Base-by-base conservation (phyloP, 2,329 filamentous ascomycete genomes). In the Hymenoscyphus occultus region DNA sequence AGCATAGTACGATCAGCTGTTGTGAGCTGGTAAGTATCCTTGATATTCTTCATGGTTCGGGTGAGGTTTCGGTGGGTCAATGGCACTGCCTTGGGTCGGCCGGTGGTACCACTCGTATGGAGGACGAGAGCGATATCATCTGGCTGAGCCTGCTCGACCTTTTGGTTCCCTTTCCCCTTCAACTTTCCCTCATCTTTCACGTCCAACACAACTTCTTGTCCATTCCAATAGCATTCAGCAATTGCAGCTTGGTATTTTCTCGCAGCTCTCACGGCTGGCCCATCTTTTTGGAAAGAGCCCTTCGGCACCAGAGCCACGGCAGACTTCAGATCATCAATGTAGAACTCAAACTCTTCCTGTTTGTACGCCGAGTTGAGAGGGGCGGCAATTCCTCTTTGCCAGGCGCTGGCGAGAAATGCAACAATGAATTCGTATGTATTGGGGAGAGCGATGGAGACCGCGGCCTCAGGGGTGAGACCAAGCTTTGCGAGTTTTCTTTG, bases 351-450 rank as follows among this genome's bases (percentile, higher is more conserved):
- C 77, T 96, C 92, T 64, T 88, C 88, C 78, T 95, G 91, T 80
- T 93, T 96, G 81, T 96, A 96, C 56, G 88, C 89, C 51, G 92
- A 87, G 77, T 96, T 96, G 70, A 96, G 81, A n/a, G 92, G 92
- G 2, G 92, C 92, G 7, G 92, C 92, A 71, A 95, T 89, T 39
- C 83, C 90, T 72, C 92, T 85, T 80, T 95, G 92, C 86, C 89
- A 92, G n/a, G 91, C 86, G 19, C 88, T 84, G n/a, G 91, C 92
- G 56, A 96, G 84, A 78, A 96, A 96, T 1, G 91, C 88, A 64
- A 95, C 87, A 75, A 96, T 90, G 79, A 96, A 95, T 77, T 93
- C 91, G 78, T 92, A 93, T 62, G 89, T 92, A 80, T 96, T 96
- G 65, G 90, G 85, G 19, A 93, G 84, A 35, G 92, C 90, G 75